A percentile compares a stretch with the other conserved stretches of the same genome.
These are phyloP conservation scores for Elongisporangium undulatum DNA, from an alignment of 352 stramenopile species.

Conservation along the genomic window DNA sequence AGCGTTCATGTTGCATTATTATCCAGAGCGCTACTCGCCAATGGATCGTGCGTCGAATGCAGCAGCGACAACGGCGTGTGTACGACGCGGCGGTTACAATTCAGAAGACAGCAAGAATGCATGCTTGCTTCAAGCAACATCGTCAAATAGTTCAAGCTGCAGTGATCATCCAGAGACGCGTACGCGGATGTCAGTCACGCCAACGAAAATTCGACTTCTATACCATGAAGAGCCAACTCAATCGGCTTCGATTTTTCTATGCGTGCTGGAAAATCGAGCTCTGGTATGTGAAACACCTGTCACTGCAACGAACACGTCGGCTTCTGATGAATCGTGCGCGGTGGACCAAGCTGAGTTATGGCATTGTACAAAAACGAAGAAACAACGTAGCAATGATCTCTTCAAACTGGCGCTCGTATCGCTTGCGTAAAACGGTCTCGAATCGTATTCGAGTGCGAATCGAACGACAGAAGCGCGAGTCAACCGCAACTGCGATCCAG, in stretches of 20 bases:
- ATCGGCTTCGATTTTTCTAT: conserved; percentile 25
- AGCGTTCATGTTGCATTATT: conserved; percentile 5
- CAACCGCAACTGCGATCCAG: conserved; percentile 21
- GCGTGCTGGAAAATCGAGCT: conserved; percentile 50
- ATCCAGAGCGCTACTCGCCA: conserved; percentile 15
- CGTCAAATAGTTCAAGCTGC: conserved; percentile 2
- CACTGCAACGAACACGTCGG: conserved; percentile 18
- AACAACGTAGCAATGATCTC: conserved; percentile 19
- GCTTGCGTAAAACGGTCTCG: conserved; percentile 17
- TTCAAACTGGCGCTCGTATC: conserved; percentile 24
- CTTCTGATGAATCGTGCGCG: conserved; percentile 16
- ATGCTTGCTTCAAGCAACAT: not conserved
- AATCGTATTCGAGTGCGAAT: conserved; percentile 14
- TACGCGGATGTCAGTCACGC: conserved; percentile 33
- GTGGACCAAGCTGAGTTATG: conserved; percentile 28
- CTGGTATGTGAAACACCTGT: conserved; percentile 30
- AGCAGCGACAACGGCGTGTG: conserved; percentile 10
- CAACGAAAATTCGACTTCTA: conserved; percentile 39
- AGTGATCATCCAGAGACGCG: conserved; percentile 15
- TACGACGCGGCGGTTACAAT: conserved; percentile 28
- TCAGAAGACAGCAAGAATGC: conserved; percentile 30
- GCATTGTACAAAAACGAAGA: conserved; percentile 21
- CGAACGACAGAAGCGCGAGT: conserved; percentile 1
- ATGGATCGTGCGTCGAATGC: conserved; percentile 12
- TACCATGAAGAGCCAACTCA: conserved; percentile 25